Evolutionary conservation across 2,329 filamentous ascomycete genomes (phyloP).

Genomic region (Metarhizium humberi): DNA sequence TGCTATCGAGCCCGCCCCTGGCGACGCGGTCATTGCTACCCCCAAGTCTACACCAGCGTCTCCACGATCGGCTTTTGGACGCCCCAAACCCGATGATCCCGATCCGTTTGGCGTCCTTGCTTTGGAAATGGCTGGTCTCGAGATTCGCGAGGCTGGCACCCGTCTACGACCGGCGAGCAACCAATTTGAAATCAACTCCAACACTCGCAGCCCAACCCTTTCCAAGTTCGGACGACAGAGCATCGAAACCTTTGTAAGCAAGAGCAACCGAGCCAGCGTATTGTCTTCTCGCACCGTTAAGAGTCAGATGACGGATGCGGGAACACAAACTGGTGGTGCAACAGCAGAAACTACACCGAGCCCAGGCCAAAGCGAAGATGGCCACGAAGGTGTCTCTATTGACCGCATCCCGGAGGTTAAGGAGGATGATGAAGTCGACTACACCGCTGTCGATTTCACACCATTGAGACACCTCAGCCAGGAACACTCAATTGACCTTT

Average conservation of each 20-base stretch:
- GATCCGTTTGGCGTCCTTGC: slow-evolving; percentile 89
- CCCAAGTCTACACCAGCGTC: slow-evolving; percentile 26
- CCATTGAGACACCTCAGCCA: slow-evolving; percentile 37
- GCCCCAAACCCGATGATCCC: slow-evolving; percentile 71
- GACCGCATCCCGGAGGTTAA: slow-evolving; percentile 24
- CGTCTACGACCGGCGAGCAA: slow-evolving; percentile 61
- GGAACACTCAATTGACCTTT: slow-evolving; percentile 23
- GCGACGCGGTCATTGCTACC: slow-evolving; percentile 54
- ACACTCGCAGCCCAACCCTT: slow-evolving; percentile 64
- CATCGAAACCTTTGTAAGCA: slow-evolving; percentile 50
- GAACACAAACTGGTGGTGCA: slow-evolving; percentile 46
- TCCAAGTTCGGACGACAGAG: slow-evolving; percentile 55
- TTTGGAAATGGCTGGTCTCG: slow-evolving; percentile 80
- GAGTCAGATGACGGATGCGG: slow-evolving; percentile 61
- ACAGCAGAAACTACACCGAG: slow-evolving; percentile 45
- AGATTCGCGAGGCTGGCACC: slow-evolving; percentile 82
- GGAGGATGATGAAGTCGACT: slow-evolving; percentile 41
- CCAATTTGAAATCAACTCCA: slow-evolving; percentile 74
- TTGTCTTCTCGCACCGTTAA: slow-evolving; percentile 63
- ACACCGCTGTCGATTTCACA: slow-evolving; percentile 47
- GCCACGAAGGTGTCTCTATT: slow-evolving; percentile 29
- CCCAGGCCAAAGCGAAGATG: slow-evolving; percentile 44
- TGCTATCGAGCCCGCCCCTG: slow-evolving; percentile 60
- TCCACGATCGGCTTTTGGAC: slow-evolving; percentile 54
- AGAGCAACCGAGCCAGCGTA: slow-evolving; percentile 63